Percentiles rank a stretch among this genome's conserved stretches.
Evolutionary conservation across 2,329 filamentous ascomycete species (phyloP).

Genomic region (Chalaropsis thielavioides): DNA sequence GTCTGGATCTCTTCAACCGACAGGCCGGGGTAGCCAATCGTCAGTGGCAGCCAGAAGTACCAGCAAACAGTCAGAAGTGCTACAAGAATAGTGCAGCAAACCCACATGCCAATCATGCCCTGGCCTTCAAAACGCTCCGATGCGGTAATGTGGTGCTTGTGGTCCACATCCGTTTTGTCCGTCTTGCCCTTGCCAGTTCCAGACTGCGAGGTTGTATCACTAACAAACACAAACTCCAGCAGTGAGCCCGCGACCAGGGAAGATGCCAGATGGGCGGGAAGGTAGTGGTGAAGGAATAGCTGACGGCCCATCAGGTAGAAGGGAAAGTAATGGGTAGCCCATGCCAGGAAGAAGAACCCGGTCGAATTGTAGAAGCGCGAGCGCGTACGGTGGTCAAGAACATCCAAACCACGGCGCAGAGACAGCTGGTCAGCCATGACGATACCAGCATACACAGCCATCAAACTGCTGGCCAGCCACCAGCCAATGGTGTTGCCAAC

Average conservation of each 20-base stretch:
- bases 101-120: conserved; percentile 66
- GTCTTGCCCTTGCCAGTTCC: conserved; percentile 22
- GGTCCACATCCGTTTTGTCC: conserved; percentile 29
- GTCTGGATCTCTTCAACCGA: conserved; percentile 61
- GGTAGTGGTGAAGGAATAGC: conserved; percentile 94
- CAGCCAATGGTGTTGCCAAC: conserved; percentile 91
- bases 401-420: conserved; percentile 81
- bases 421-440: conserved; percentile 87
- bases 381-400: conserved; percentile 84
- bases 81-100: conserved; percentile 58
- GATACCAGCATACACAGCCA: conserved; percentile 88
- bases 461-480: conserved; percentile 86
- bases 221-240: conserved; percentile 90
- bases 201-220: conserved; percentile 35
- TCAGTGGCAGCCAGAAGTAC: conserved; percentile 88
- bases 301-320: conserved; percentile 98
- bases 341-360: conserved; percentile 96
- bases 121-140: conserved; percentile 67
- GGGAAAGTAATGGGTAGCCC: conserved; percentile 93
- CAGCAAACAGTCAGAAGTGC: conserved; percentile 58
- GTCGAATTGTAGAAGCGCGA: conserved; percentile 95
- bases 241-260: conserved; percentile 79
- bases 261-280: conserved; percentile 86
- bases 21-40: conserved; percentile 86
- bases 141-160: conserved; percentile 55